Evolutionary conservation across 2,329 filamentous ascomycete genomes (phyloP).

Genomic region (Metarhizium anisopliae): DNA sequence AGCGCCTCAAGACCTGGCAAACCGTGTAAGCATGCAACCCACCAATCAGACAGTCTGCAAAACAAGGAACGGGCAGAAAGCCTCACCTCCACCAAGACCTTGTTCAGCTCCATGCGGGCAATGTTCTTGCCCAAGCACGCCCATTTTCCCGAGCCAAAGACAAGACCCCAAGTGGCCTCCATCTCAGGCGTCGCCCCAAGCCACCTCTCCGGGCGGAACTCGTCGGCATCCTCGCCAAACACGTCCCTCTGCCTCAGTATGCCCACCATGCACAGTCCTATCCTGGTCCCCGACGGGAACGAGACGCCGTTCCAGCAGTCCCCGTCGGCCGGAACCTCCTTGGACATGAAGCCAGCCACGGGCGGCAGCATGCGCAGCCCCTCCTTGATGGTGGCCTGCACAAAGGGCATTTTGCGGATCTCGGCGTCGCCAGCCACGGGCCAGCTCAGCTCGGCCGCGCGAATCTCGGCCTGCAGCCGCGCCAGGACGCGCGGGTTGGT

Average conservation of each 20-base stretch:
- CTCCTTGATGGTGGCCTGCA: slow-evolving; percentile 43
- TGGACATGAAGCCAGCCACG: slow-evolving; percentile 26
- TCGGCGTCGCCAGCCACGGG: slow-evolving; percentile 22
- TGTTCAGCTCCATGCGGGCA: slow-evolving; percentile 30
- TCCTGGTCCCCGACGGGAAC: slow-evolving; percentile 22
- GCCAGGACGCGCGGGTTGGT: slow-evolving; percentile 37
- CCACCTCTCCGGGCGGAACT: slow-evolving; percentile 28
- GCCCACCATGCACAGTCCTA: slow-evolving; percentile 26
- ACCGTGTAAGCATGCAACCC: not conserved
- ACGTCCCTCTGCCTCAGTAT: slow-evolving; percentile 23
- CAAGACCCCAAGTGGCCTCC: slow-evolving; percentile 27
- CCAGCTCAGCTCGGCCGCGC: slow-evolving; percentile 8
- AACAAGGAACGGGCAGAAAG: not conserved
- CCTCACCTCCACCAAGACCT: slow-evolving; percentile 31
- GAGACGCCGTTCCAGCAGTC: slow-evolving; percentile 22
- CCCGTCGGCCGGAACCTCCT: slow-evolving; percentile 21
- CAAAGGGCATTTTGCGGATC: slow-evolving; percentile 29
- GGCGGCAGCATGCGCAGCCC: slow-evolving; percentile 29
- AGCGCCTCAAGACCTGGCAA: slow-evolving; percentile 19
- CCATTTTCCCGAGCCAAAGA: slow-evolving; percentile 30
- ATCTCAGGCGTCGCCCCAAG: slow-evolving; percentile 26
- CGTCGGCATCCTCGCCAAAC: slow-evolving; percentile 24
- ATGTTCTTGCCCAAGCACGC: slow-evolving; percentile 29
- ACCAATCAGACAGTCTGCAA: not conserved
- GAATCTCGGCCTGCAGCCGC: slow-evolving; percentile 29